Base-by-base conservation (phyloP, 1,139 yeast species). In the Zhuliangozyma parablackwelliae region DNA sequence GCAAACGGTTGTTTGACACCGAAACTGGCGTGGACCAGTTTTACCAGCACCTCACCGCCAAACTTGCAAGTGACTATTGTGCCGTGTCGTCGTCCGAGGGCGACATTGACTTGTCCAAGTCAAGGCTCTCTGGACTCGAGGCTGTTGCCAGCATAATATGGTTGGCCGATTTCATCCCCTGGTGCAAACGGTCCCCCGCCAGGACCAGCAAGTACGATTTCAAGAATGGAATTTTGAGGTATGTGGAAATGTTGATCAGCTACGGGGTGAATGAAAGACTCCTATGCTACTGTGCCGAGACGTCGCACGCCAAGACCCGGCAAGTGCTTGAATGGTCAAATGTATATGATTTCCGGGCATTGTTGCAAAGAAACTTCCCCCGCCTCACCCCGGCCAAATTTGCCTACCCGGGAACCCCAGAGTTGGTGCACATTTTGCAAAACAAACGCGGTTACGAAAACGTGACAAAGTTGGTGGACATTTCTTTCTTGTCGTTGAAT, bases 191-290 rank as follows among this genome's bases (percentile, higher is more conserved):
- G 62, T 66, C 36, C 52, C 58, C 45, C 28, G 42, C 51, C 44
- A 78, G 75, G 59, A 43, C 82, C 76, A 38, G 75, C 72, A 75
- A 68, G 58, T 49, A 59, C 51, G 52, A 75, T 67, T 49, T 80
- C 69, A 41, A 82, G 72, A 49, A 61, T 59, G 50, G 66, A 38
- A 65, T 70, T 26, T 47, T 70, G 30, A 57, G 54, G 31, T 63
- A 65, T 41, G 56, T 69, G 35, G 74, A 69, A 37, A 57, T 58
- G 51, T 56, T 63, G 33, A 61, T 69, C 16, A 63, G 63, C 45
- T 65, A 61, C 44, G 97, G 97, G 24, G 95, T 89, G 1, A 63
- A 90, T 47, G 98, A 92, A 56, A 81, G 82, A 50, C 59, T 90
- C 28, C 65, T 90, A 57, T 74, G 85, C 13, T 61, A 81, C 29